phyloP scores from a whole-genome alignment of 2,329 filamentous ascomycete genomes.

The Paraphoma sp. region DNA sequence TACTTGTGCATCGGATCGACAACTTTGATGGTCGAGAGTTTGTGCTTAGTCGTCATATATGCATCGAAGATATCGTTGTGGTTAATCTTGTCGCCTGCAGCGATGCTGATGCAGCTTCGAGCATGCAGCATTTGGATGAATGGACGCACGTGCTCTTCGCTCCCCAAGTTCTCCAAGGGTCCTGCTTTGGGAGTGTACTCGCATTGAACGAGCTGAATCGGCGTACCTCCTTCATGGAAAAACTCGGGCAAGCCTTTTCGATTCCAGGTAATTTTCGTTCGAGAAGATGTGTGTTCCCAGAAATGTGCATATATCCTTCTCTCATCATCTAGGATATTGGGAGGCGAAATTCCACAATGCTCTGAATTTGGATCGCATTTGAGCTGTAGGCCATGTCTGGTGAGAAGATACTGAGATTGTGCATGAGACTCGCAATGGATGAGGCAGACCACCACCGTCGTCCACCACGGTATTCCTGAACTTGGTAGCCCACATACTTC shows the following conservation, averaged over 20 bases:
- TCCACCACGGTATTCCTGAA: background rate
- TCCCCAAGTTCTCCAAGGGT: background rate
- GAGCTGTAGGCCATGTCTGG: background rate
- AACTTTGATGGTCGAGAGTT: background rate
- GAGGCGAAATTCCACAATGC: background rate
- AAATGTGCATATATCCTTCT: background rate
- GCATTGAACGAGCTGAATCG: background rate
- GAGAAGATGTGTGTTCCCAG: background rate
- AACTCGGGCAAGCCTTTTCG: background rate
- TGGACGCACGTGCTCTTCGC: background rate
- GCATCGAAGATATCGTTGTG: background rate
- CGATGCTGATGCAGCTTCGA: background rate
- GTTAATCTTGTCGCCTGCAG: background rate
- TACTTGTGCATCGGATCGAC: background rate
- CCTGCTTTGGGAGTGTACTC: background rate
- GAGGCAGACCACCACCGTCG: background rate
- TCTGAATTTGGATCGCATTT: background rate
- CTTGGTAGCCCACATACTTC: background rate
- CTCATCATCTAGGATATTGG: background rate
- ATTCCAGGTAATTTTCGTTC: background rate
- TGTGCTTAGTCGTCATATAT: background rate
- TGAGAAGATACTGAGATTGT: background rate
- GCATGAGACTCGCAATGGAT: background rate
- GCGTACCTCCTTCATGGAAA: background rate
- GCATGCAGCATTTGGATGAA: background rate